Base-by-base conservation (phyloP, 169 alveolate genomes). In the Besnoitia besnoiti region DNA sequence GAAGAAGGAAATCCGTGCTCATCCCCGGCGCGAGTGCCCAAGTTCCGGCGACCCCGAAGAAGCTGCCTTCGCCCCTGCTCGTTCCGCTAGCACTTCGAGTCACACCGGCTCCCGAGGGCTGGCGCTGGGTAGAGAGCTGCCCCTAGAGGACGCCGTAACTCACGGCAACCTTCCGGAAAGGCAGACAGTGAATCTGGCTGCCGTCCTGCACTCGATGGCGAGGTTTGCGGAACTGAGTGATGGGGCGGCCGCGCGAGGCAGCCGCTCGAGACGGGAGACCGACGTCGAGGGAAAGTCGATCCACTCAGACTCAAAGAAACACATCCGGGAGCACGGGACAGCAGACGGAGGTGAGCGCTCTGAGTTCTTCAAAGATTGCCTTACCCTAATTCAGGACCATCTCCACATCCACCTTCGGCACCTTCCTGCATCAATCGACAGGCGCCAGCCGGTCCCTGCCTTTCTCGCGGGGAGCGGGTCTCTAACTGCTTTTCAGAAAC, bases 151-250 rank as follows among this genome's bases (percentile, higher is more conserved):
- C 8, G 46, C 47, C 8, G 82, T 73, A n/a, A 35, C 82, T 7
- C 47, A 73, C 46, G 82, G 82, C 27, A 37, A n/a, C n/a, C 46
- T 73, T 35, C 16, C 82, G 0, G 47, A 73, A 1, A 39, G 82
- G 24, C 82, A 73, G 82, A 73, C 82, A 8, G 47, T 73, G 82
- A 73, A 73, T n/a, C 44, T 37, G 10, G 82, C 82, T 24, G 16
- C 82, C 30, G 39, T 73, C 12, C 82, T 73, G 8, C 82, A 73
- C 46, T 73, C 82, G n/a, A 35, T 73, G 47, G 82, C 82, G 44
- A 7, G n/a, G 82, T 21, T 73, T 30, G 82, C 82, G 46, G 82
- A 73, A 37, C 3, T 1, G 46, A 55, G 67, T 55, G 67, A 55
- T 19, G 67, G 3, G 67, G 33, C 3, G 67, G 12, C 67, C 30